Conservation (phyloP, 768 basidiomycete species). For the Rhizopogon salebrosus region DNA sequence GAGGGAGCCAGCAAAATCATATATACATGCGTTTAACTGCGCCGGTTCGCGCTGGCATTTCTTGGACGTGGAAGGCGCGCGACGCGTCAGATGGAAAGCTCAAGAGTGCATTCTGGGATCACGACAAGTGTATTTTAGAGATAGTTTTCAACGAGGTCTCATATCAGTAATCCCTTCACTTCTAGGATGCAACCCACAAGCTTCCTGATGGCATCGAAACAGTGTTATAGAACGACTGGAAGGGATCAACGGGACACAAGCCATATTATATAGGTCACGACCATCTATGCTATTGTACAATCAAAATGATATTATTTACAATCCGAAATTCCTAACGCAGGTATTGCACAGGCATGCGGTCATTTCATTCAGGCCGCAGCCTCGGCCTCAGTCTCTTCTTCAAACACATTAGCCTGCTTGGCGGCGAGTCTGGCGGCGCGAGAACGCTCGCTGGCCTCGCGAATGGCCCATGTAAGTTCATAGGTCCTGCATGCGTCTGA, state of each 20-base stretch:
- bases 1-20: conserved; percentile 25
- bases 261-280: not conserved
- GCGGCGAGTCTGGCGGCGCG: conserved; percentile 41
- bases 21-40: conserved; percentile 28
- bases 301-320: not conserved
- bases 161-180: not conserved
- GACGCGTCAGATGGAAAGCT: conserved; percentile 41
- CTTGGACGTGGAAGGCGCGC: conserved; percentile 48
- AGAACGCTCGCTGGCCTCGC: conserved; percentile 68
- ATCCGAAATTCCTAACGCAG: not conserved
- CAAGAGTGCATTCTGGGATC: conserved; percentile 42
- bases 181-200: conserved; percentile 26
- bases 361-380: conserved; percentile 12
- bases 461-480: conserved; percentile 92
- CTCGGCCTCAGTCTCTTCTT: conserved; percentile 20
- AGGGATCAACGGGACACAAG: not conserved
- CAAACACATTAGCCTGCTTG: conserved; percentile 21
- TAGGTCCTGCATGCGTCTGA: conserved; percentile 84
- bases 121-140: conserved; percentile 41
- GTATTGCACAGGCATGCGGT: not conserved
- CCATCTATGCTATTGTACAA: not conserved
- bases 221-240: conserved; percentile 8
- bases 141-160: conserved; percentile 50
- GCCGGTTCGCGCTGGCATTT: conserved; percentile 41
- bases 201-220: conserved; percentile 36